Evolutionary conservation across 176 grass and related monocot genomes (phyloP).

Genomic region (Paspalum notatum): DNA sequence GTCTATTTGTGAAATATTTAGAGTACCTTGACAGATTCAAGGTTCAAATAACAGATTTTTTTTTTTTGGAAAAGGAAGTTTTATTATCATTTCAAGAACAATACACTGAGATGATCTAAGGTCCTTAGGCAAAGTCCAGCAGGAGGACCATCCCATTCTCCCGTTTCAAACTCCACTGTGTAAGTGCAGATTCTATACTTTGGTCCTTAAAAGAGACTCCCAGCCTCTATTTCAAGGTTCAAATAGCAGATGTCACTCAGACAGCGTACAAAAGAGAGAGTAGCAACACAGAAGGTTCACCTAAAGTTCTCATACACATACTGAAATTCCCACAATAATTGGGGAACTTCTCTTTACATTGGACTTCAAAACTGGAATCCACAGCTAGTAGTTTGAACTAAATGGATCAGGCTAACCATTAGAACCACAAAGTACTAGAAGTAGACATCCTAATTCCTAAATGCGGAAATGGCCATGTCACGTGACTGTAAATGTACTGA

Average conservation of each 20-base stretch:
- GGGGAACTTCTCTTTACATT: background rate
- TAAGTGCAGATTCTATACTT: too few relatives aligned
- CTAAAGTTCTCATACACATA: background rate
- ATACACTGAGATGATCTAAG: too few relatives aligned
- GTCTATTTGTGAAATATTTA: conserved; percentile 8
- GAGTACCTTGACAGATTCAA: background rate
- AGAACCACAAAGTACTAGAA: background rate
- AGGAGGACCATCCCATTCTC: too few relatives aligned
- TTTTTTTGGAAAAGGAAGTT: too few relatives aligned
- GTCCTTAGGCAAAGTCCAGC: too few relatives aligned
- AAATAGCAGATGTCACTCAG: conserved; percentile 1
- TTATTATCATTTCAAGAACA: too few relatives aligned
- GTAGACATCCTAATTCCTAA: background rate
- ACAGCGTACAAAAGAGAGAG: background rate
- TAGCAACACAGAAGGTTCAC: background rate
- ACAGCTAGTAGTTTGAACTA: background rate
- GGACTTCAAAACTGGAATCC: background rate
- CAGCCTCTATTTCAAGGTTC: background rate
- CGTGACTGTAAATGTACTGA: background rate
- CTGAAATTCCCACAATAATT: background rate
- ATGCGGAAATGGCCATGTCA: background rate
- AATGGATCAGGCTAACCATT: background rate
- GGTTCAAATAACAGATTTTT: background rate
- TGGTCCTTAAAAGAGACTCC: too few relatives aligned
- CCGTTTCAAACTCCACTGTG: too few relatives aligned